A percentile compares a stretch with the other conserved stretches of the same genome.
Evolutionary conservation across 164 flowering plant species (phyloP).

Genomic region (Euptelea pleiosperma): DNA sequence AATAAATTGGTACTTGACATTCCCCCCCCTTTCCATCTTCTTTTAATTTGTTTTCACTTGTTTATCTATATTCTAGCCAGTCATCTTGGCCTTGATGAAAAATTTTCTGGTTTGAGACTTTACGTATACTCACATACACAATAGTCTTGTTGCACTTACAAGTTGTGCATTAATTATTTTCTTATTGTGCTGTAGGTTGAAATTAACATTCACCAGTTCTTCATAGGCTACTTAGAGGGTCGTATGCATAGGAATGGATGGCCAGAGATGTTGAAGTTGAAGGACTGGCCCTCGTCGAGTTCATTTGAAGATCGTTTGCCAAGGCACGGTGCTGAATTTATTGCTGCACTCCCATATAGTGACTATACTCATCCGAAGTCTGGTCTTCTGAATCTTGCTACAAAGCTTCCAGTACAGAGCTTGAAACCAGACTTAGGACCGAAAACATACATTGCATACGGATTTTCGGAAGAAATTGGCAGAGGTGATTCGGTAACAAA

Average conservation of each 20-base stretch:
- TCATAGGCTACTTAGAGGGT: conserved; percentile 69
- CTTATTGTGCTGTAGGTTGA: conserved; percentile 49
- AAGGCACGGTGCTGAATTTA: conserved; percentile 74
- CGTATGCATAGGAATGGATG: conserved; percentile 54
- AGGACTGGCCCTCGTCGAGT: conserved; percentile 84
- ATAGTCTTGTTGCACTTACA: neutral
- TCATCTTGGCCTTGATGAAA: too few species aligned
- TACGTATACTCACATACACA: too few species aligned
- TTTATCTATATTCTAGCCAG: too few species aligned
- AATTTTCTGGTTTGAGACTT: too few species aligned
- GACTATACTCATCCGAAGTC: conserved; percentile 68
- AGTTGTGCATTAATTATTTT: neutral
- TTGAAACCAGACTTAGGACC: conserved; percentile 79
- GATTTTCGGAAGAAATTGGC: conserved; percentile 63
- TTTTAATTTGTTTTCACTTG: too few species aligned
- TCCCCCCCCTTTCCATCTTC: too few species aligned
- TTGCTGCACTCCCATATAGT: conserved; percentile 60
- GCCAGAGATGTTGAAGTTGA: conserved; percentile 86
- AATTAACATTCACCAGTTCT: conserved; percentile 65
- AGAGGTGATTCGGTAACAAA: conserved; percentile 85
- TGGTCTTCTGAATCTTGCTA: conserved; percentile 68
- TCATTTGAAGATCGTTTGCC: conserved; percentile 71
- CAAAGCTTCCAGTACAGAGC: conserved; percentile 55
- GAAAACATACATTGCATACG: conserved; percentile 79
- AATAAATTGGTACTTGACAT: too few species aligned